Conservation (phyloP, 345 rosid species). For the Gossypioides kirkii region DNA sequence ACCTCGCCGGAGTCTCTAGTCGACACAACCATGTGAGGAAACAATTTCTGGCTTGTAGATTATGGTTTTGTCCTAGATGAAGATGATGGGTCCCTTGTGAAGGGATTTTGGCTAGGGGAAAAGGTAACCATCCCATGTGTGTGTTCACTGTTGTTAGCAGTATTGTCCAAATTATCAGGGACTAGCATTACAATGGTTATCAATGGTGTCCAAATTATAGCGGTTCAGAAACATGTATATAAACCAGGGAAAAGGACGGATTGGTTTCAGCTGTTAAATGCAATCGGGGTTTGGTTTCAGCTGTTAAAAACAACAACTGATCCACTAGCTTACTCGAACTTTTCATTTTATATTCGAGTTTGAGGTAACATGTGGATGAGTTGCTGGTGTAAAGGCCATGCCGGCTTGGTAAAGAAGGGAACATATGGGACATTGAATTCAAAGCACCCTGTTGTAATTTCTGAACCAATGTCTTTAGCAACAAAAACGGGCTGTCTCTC, state of each 20-base stretch:
- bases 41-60: neutral
- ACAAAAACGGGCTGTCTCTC: constrained; percentile 1
- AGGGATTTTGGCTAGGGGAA: neutral
- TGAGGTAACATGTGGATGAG: too few relatives aligned
- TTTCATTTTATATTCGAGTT: neutral
- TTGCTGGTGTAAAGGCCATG: too few relatives aligned
- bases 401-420: neutral
- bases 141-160: constrained; percentile 2
- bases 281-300: neutral
- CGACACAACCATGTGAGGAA: constrained; percentile 13
- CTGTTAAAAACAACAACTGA: too few relatives aligned
- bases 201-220: constrained; percentile 4
- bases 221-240: constrained; percentile 2
- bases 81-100: constrained; percentile 9
- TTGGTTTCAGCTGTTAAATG: neutral
- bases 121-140: constrained; percentile 13
- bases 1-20: neutral
- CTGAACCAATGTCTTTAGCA: too few relatives aligned
- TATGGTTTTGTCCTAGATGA: constrained; percentile 7
- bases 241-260: neutral
- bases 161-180: constrained; percentile 2
- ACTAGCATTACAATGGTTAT: constrained; percentile 7
- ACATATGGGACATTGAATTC: constrained; percentile 4
- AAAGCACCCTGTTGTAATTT: neutral
- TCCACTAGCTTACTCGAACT: too few relatives aligned